Conservation (phyloP, 495 filamentous ascomycete genomes). For the Aspergillus nidulans region DNA sequence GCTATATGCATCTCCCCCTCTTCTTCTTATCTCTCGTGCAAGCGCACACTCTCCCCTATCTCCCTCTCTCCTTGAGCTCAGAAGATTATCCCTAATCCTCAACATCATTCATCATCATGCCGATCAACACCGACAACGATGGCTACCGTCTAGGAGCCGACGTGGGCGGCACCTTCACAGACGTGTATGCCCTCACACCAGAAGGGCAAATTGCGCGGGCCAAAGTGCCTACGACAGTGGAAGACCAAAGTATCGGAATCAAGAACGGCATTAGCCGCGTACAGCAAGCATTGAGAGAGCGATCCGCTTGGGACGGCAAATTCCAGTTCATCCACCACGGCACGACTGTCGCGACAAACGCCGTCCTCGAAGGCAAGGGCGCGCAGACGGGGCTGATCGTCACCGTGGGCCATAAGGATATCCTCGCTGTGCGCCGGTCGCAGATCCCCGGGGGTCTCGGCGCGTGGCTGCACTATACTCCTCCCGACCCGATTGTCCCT, state of each 20-base stretch:
- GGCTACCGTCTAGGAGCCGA: conserved; percentile 33
- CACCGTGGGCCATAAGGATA: conserved; percentile 40
- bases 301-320: conserved; percentile 22
- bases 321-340: conserved; percentile 40
- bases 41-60: no score
- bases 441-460: conserved; percentile 48
- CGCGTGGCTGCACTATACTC: conserved; percentile 44
- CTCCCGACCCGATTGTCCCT: conserved; percentile 46
- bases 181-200: conserved; percentile 43
- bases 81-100: no score
- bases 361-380: conserved; percentile 40
- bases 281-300: conserved; percentile 23
- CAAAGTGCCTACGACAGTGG: conserved; percentile 44
- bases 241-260: conserved; percentile 47
- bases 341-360: conserved; percentile 40
- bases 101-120: no score
- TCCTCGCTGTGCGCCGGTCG: conserved; percentile 37
- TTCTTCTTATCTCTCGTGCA: no score
- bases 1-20: no score
- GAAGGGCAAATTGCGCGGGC: conserved; percentile 35
- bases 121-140: no score
- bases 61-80: no score
- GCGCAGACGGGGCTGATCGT: conserved; percentile 36
- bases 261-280: conserved; percentile 39
- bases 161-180: conserved; percentile 48